Base-by-base conservation (phyloP, 768 basidiomycete species). In the Erythrobasidium yunnanense region DNA sequence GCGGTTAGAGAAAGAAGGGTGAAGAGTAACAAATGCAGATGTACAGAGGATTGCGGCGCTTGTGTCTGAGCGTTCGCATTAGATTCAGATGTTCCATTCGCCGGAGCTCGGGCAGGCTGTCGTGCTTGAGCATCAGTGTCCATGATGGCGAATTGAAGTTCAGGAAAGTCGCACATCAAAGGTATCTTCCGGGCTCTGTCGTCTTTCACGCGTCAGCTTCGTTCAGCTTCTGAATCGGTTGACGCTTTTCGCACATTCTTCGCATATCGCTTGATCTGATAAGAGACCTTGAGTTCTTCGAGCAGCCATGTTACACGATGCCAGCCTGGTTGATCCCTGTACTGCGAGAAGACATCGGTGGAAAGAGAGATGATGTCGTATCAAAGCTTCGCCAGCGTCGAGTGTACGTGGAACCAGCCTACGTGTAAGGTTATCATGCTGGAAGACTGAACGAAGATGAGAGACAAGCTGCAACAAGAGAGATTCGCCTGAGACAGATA, bases 231-330 rank as follows among this genome's bases (percentile, higher is more conserved):
- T 25, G 33, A 20, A 38, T n/a, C 29, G 13, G 54, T 29, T 38
- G 13, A n/a, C 15, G 56, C 7, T 18, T 20, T 6, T 11, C 8
- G 8, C 60, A 32, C 60, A 18, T 50, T 51, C 23, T 38, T n/a
- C 20, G 27, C 32, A n/a, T 30, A 29, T 2, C 60, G 45, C 49
- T 63, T 49, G 2, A 63, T 17, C n/a, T 63, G 30, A 25, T 63
- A 63, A 25, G 46, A 27, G 13, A 63, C 32, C 4, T 33, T 33
- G 3, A 63, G 60, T 35, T 63, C 60, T 32, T 63, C 60, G 23
- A 63, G 60, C 11, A 63, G 49, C 60, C 60, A 63, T n/a, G 32
- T 8, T 20, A 63, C 45, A 29, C 47, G 60, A 11, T 51, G 38
- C 38, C 38, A 42, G 38, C 38, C 38, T 11, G 38, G 38, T n/a